Evolutionary conservation across 495 filamentous ascomycete genomes (phyloP).

Genomic region (Aspergillus haitiensis): DNA sequence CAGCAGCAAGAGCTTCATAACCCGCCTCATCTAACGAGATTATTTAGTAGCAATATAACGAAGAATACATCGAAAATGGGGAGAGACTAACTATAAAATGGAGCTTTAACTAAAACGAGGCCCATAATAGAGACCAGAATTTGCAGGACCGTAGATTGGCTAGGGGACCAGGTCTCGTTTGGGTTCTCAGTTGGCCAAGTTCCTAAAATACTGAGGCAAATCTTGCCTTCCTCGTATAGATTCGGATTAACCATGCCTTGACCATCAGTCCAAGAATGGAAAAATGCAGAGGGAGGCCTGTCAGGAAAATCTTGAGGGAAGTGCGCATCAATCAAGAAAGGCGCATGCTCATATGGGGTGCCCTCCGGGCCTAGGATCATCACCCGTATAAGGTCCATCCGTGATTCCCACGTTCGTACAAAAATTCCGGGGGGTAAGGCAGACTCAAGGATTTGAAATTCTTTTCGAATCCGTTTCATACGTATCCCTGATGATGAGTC

Average conservation of each 20-base stretch:
- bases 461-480: constrained; percentile 53
- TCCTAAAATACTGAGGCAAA: constrained; percentile 60
- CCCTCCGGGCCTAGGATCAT: constrained; percentile 59
- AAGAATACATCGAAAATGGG: neutral
- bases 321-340: constrained; percentile 60
- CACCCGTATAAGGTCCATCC: constrained; percentile 58
- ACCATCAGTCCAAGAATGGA: constrained; percentile 58
- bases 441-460: constrained; percentile 55
- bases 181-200: constrained; percentile 57
- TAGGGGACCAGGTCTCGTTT: constrained; percentile 55
- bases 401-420: constrained; percentile 58
- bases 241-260: constrained; percentile 61
- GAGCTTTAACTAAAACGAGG: constrained; percentile 58
- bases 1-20: constrained; percentile 47
- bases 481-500: constrained; percentile 22
- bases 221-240: constrained; percentile 61
- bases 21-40: constrained; percentile 55
- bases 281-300: constrained; percentile 50
- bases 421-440: constrained; percentile 58
- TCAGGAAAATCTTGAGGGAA: constrained; percentile 48
- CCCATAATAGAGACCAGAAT: constrained; percentile 61
- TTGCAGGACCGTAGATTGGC: constrained; percentile 54
- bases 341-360: constrained; percentile 62
- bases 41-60: constrained; percentile 4
- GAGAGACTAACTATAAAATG: constrained; percentile 58